phyloP scores from a whole-genome alignment of 495 filamentous ascomycete genomes.

The Penicillium lividum region DNA sequence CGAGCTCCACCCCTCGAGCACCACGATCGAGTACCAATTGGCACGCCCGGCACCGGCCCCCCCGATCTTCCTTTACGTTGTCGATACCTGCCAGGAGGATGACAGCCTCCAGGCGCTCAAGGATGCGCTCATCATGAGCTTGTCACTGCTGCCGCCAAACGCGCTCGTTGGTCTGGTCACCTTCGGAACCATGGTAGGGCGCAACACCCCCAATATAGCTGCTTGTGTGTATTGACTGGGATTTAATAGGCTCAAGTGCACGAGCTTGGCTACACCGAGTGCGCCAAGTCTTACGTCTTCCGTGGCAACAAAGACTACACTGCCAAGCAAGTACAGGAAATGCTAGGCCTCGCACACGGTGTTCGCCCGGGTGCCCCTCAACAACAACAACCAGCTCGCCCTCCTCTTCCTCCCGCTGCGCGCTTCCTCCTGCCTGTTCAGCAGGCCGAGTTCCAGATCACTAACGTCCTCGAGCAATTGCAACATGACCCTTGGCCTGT shows the following conservation, averaged over 20 bases:
- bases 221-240: slow-evolving; percentile 24
- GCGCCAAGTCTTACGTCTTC: slow-evolving; percentile 99
- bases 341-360: slow-evolving; percentile 77
- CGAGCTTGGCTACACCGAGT: slow-evolving; percentile 97
- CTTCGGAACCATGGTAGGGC: slow-evolving; percentile 88
- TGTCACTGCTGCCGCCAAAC: slow-evolving; percentile 89
- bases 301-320: slow-evolving; percentile 96
- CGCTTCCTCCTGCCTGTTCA: slow-evolving; percentile 94
- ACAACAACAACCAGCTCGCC: slow-evolving; percentile 70
- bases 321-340: slow-evolving; percentile 97
- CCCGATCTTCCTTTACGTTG: slow-evolving; percentile 96
- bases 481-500: slow-evolving; percentile 99
- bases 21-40: slow-evolving; percentile 96
- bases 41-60: slow-evolving; percentile 89
- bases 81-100: slow-evolving; percentile 98
- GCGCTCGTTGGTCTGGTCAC: slow-evolving; percentile 95
- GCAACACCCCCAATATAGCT: background rate
- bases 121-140: slow-evolving; percentile 95
- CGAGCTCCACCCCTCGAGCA: slow-evolving; percentile 89
- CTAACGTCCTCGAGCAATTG: slow-evolving; percentile 92
- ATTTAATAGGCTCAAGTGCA: slow-evolving; percentile 81
- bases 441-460: slow-evolving; percentile 97
- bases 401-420: slow-evolving; percentile 77
- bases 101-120: slow-evolving; percentile 95
- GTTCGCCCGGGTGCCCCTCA: slow-evolving; percentile 74